Conservation (phyloP, 495 filamentous ascomycete species). For the Penicillium atrosanguineum region DNA sequence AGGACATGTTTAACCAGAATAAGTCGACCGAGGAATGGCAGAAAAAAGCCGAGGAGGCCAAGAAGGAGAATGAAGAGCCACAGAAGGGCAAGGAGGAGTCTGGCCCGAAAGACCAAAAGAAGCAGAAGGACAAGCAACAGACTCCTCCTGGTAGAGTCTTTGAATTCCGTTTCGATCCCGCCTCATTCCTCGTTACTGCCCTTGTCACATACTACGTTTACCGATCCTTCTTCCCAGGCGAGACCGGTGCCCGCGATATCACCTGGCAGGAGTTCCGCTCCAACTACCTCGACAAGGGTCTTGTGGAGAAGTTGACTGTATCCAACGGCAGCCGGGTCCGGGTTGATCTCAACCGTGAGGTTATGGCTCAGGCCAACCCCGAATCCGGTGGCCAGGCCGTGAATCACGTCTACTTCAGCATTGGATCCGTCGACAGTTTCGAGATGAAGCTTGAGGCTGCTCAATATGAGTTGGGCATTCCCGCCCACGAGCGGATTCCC, state of each 20-base stretch:
- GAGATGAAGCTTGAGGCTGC: conserved; percentile 84
- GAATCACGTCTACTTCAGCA: conserved; percentile 90
- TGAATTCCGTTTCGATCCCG: conserved; percentile 56
- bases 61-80: conserved; percentile 18
- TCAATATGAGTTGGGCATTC: conserved; percentile 82
- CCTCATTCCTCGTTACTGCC: conserved; percentile 51
- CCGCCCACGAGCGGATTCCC: conserved; percentile 80
- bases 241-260: conserved; percentile 68
- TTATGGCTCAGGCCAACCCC: conserved; percentile 71
- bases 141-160: conserved; percentile 26
- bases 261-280: conserved; percentile 95
- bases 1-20: conserved; percentile 33
- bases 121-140: conserved; percentile 20
- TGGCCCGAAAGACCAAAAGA: conserved; percentile 21
- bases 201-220: conserved; percentile 64
- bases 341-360: conserved; percentile 82
- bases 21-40: conserved; percentile 17
- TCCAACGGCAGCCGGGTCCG: conserved; percentile 70
- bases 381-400: conserved; percentile 71
- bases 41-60: neutral
- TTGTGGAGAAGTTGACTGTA: conserved; percentile 89
- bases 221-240: conserved; percentile 59
- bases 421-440: conserved; percentile 91
- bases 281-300: conserved; percentile 90
- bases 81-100: conserved; percentile 6